Percentiles rank a stretch among this genome's conserved stretches.
These are phyloP conservation scores for Mercurialis annua DNA, from an alignment of 345 rosid species.

Conservation along the genomic window DNA sequence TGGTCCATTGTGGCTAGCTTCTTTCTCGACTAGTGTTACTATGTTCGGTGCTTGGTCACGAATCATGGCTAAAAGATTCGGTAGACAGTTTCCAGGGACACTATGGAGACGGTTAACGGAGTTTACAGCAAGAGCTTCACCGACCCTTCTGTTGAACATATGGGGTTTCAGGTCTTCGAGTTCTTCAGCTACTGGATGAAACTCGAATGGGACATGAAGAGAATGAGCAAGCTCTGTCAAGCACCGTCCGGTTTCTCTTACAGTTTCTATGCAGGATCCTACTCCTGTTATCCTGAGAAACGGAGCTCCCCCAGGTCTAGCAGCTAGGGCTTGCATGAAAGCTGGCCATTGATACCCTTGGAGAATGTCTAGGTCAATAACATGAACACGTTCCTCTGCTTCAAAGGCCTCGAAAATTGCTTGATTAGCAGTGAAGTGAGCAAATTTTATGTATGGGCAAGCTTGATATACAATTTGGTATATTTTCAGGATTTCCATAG, in stretches of 20 bases:
- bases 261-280: conserved; percentile 37
- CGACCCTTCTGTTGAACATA: conserved; percentile 62
- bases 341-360: conserved; percentile 85
- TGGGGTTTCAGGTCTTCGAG: conserved; percentile 55
- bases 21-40: conserved; percentile 58
- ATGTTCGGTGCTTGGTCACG: conserved; percentile 68
- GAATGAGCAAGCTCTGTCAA: conserved; percentile 57
- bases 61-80: conserved; percentile 48
- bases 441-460: conserved; percentile 63
- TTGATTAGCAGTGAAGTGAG: conserved; percentile 72
- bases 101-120: conserved; percentile 50
- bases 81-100: conserved; percentile 44
- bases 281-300: conserved; percentile 64
- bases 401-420: conserved; percentile 70
- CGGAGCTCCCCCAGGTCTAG: conserved; percentile 52
- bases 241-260: conserved; percentile 59
- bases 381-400: conserved; percentile 67
- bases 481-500: conserved; percentile 51
- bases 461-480: conserved; percentile 67
- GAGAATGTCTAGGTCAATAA: conserved; percentile 61
- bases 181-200: conserved; percentile 54
- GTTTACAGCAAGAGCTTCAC: conserved; percentile 62
- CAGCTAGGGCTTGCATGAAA: conserved; percentile 71
- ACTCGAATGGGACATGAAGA: conserved; percentile 61
- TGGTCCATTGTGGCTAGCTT: conserved; percentile 66